Evolutionary conservation across 768 basidiomycete species (phyloP).

Genomic region (Gyrodon lividus): DNA sequence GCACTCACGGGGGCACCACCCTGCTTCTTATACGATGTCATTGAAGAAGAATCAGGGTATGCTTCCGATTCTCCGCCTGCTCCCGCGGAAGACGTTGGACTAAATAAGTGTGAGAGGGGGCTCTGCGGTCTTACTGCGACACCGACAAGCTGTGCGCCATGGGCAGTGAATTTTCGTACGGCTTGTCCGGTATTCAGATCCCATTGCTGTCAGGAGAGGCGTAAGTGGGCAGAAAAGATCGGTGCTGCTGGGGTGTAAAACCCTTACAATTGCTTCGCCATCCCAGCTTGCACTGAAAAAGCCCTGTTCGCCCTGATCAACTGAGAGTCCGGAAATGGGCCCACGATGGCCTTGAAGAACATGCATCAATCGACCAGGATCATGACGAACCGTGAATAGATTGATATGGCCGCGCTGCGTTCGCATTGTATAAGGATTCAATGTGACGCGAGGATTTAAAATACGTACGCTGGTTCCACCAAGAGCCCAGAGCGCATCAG

Average conservation of each 20-base stretch:
- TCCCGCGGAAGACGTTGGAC: constrained; percentile 27
- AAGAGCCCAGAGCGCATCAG: constrained; percentile 90
- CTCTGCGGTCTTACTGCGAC: constrained; percentile 71
- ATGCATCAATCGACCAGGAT: constrained; percentile 77
- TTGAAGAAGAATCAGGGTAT: constrained; percentile 12
- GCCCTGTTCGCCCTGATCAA: constrained; percentile 80
- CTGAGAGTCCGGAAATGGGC: constrained; percentile 80
- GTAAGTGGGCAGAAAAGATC: constrained; percentile 4
- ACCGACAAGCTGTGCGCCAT: constrained; percentile 81
- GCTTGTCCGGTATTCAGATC: constrained; percentile 89
- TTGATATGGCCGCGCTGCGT: constrained; percentile 85
- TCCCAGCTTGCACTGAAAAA: constrained; percentile 96
- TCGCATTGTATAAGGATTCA: constrained; percentile 17
- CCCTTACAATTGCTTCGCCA: constrained; percentile 76
- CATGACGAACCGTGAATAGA: constrained; percentile 89
- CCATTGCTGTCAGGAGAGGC: constrained; percentile 73
- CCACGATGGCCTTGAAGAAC: constrained; percentile 66
- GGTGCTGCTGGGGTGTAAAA: neutral
- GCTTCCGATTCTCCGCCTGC: constrained; percentile 19
- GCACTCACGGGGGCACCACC: constrained; percentile 16
- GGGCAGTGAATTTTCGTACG: constrained; percentile 73
- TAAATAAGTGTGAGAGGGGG: constrained; percentile 34
- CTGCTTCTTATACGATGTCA: constrained; percentile 10
- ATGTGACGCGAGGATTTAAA: constrained; percentile 16
- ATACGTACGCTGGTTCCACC: constrained; percentile 79